Conservation (phyloP, 2,329 filamentous ascomycete species). For the Verticillium isaacii region DNA sequence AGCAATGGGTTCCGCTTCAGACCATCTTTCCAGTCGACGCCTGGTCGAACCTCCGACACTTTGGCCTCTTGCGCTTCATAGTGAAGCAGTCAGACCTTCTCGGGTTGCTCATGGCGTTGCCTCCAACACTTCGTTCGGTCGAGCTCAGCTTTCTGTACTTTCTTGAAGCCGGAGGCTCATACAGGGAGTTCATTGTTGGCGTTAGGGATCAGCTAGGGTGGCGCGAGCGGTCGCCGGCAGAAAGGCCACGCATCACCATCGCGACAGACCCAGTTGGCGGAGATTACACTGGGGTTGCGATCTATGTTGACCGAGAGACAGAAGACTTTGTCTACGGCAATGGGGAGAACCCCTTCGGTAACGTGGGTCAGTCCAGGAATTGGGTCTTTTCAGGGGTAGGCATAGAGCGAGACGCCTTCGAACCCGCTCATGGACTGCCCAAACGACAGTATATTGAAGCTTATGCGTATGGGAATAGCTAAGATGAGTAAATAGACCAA, state of each 20-base stretch:
- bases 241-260: background rate
- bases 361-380: background rate
- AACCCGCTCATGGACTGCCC: background rate
- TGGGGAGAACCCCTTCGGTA: conserved; percentile 15
- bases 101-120: conserved; percentile 19
- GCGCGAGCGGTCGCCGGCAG: background rate
- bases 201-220: conserved; percentile 15
- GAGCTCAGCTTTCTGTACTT: conserved; percentile 28
- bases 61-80: conserved; percentile 21
- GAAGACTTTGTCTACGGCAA: conserved; percentile 17
- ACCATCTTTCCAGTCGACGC: conserved; percentile 22
- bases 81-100: conserved; percentile 21
- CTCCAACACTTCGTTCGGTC: conserved; percentile 20
- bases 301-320: conserved; percentile 9
- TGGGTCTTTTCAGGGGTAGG: background rate
- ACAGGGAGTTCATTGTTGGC: conserved; percentile 12
- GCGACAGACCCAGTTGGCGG: background rate
- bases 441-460: background rate
- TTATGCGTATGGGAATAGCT: background rate
- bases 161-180: conserved; percentile 4
- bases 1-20: conserved; percentile 15
- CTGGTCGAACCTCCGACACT: conserved; percentile 22
- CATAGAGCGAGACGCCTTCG: background rate
- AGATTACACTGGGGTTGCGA: background rate
- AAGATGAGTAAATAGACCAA: too few species aligned